Conservation (phyloP, 2,329 filamentous ascomycete species). For the Cadophora gregata region DNA sequence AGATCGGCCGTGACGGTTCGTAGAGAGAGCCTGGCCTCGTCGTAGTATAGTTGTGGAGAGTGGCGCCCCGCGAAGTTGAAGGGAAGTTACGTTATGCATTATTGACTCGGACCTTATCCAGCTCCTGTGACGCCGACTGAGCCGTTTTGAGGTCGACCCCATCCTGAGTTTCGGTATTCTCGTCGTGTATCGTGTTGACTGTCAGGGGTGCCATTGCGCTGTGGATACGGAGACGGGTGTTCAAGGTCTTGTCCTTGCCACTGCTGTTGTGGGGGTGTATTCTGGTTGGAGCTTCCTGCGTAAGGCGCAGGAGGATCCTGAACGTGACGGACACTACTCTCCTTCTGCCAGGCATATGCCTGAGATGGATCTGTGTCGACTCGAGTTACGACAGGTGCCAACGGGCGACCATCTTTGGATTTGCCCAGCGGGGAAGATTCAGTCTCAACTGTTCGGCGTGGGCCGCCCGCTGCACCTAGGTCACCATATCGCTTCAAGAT, state of each 20-base stretch:
- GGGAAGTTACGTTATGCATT: slow-evolving; percentile 38
- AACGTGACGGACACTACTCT: slow-evolving; percentile 82
- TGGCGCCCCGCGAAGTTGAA: slow-evolving; percentile 33
- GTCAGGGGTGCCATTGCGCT: slow-evolving; percentile 44
- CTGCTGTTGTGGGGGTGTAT: slow-evolving; percentile 57
- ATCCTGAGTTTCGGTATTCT: slow-evolving; percentile 44
- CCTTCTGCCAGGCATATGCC: slow-evolving; percentile 75
- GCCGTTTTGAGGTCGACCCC: slow-evolving; percentile 44
- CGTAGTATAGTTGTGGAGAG: slow-evolving; percentile 26
- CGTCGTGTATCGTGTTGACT: slow-evolving; percentile 40
- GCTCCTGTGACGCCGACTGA: slow-evolving; percentile 44
- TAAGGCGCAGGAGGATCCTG: slow-evolving; percentile 59
- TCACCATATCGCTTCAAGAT: slow-evolving; percentile 94
- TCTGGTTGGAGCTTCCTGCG: slow-evolving; percentile 48
- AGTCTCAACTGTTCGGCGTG: slow-evolving; percentile 65
- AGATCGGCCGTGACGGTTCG: slow-evolving; percentile 34
- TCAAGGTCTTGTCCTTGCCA: slow-evolving; percentile 47
- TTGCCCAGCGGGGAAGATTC: slow-evolving; percentile 59
- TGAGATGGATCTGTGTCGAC: slow-evolving; percentile 88
- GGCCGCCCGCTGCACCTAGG: slow-evolving; percentile 58
- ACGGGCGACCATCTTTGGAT: slow-evolving; percentile 57
- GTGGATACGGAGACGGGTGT: slow-evolving; percentile 36
- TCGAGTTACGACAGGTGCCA: slow-evolving; percentile 62
- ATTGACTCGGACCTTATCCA: slow-evolving; percentile 32
- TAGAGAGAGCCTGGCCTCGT: slow-evolving; percentile 27